These are phyloP conservation scores for Fusarium illudens DNA, from an alignment of 2,329 filamentous ascomycete species.

Conservation along the genomic window DNA sequence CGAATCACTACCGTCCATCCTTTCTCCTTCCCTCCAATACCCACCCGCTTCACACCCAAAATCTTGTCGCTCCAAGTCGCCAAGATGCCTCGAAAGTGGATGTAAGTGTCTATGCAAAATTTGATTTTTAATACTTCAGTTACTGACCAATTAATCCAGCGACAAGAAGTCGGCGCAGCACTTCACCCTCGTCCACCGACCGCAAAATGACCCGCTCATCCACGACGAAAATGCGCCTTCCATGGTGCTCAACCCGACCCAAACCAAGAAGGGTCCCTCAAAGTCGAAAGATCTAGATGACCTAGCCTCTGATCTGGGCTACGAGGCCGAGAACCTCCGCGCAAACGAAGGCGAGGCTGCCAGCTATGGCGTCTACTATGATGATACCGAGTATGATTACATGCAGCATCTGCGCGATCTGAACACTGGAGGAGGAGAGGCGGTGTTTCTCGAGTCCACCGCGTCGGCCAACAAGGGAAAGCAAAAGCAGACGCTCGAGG, in stretches of 20 bases:
- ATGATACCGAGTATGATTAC: conserved; percentile 97
- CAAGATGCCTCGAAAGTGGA: conserved; percentile 82
- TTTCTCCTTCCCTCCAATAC: conserved; percentile 1
- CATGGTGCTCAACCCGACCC: conserved; percentile 84
- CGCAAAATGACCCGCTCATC: conserved; percentile 96
- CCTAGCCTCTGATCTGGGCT: conserved; percentile 77
- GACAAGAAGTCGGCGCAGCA: conserved; percentile 93
- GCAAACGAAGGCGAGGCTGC: conserved; percentile 96
- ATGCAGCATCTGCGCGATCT: conserved; percentile 98
- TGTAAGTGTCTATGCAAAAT: conserved; percentile 48
- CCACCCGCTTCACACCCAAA: conserved; percentile 12
- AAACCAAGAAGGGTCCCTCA: conserved; percentile 49
- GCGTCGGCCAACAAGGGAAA: conserved; percentile 72
- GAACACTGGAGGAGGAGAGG: conserved; percentile 75
- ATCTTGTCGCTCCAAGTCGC: conserved; percentile 29
- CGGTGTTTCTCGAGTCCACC: conserved; percentile 83
- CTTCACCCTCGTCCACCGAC: conserved; percentile 93
- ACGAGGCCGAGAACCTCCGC: conserved; percentile 71
- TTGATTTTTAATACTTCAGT: no score
- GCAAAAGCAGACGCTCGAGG: conserved; percentile 81
- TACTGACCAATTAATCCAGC: conserved; percentile 46
- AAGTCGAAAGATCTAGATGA: conserved; percentile 76
- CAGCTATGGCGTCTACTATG: conserved; percentile 91
- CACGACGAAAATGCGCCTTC: conserved; percentile 88
- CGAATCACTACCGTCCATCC: conserved; percentile 16